Conservation (phyloP, 2,329 filamentous ascomycete species). For the Arthrobotrys sinensis region DNA sequence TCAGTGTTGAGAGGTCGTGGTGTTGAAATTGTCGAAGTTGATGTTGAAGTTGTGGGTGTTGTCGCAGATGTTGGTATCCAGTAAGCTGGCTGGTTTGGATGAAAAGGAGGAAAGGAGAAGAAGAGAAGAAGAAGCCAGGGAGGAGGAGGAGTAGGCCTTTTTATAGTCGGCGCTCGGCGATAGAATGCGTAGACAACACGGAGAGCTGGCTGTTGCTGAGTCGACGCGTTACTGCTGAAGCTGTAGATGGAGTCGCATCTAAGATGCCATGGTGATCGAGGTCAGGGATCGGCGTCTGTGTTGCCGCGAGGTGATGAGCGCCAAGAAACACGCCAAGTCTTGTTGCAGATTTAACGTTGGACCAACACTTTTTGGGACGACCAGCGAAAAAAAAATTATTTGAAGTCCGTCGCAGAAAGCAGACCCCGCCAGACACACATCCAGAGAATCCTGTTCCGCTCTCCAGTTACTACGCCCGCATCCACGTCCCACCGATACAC, state of each 20-base stretch:
- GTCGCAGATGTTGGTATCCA: slow-evolving; percentile 8
- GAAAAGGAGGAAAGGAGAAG: slow-evolving; percentile 1
- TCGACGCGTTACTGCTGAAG: slow-evolving; percentile 9
- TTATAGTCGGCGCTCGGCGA: not conserved
- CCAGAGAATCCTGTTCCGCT: not conserved
- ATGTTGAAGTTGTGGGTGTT: not conserved
- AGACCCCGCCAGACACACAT: slow-evolving; percentile 39
- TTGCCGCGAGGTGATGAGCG: slow-evolving; percentile 18
- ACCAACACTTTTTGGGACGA: slow-evolving; percentile 51
- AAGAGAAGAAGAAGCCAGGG: not conserved
- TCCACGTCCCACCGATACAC: not conserved
- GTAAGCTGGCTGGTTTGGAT: slow-evolving; percentile 13
- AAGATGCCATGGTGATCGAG: not conserved
- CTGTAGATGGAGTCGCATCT: not conserved
- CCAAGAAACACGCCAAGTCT: slow-evolving; percentile 23
- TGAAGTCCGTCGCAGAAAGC: slow-evolving; percentile 35
- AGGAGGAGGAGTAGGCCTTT: not conserved
- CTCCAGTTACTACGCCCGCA: not conserved
- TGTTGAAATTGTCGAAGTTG: not conserved
- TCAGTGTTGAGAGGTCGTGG: slow-evolving; percentile 2
- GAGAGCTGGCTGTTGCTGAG: not conserved
- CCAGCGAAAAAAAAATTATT: slow-evolving; percentile 47
- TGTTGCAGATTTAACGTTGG: slow-evolving; percentile 26
- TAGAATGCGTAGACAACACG: not conserved
- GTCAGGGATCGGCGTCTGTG: slow-evolving; percentile 20